These are phyloP conservation scores for Aureobasidium mangrovei DNA, from an alignment of 2,329 filamentous ascomycete genomes.

Conservation along the genomic window DNA sequence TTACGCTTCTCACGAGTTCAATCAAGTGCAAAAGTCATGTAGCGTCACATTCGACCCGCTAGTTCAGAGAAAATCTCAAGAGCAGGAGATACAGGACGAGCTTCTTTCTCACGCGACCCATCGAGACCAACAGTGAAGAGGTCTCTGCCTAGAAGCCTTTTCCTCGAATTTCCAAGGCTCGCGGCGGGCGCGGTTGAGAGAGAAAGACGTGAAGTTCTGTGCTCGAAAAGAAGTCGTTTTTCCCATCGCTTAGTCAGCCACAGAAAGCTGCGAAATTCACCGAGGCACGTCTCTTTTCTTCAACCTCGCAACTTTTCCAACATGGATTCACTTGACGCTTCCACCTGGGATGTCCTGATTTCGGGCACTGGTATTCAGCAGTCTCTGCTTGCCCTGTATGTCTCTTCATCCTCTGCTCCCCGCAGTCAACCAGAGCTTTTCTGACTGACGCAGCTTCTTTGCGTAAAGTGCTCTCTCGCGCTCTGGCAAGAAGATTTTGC, in stretches of 20 bases:
- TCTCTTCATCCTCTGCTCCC: constrained; percentile 17
- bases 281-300: constrained; percentile 7
- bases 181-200: constrained; percentile 26
- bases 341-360: constrained; percentile 46
- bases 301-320: constrained; percentile 2
- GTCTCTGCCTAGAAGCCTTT: constrained; percentile 15
- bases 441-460: constrained; percentile 61
- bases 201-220: constrained; percentile 9
- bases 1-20: neutral
- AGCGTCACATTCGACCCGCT: constrained; percentile 44
- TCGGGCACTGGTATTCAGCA: constrained; percentile 45
- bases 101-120: constrained; percentile 36
- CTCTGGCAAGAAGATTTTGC: constrained; percentile 82
- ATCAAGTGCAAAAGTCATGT: constrained; percentile 25
- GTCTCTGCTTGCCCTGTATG: constrained; percentile 47
- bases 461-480: constrained; percentile 75
- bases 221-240: neutral
- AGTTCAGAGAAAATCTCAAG: constrained; percentile 34
- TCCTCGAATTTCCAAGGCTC: constrained; percentile 21
- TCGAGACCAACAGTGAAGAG: constrained; percentile 37
- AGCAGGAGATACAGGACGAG: constrained; percentile 45
- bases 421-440: constrained; percentile 33
- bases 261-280: constrained; percentile 1
- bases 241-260: constrained; percentile 10
- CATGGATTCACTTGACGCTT: constrained; percentile 44